phyloP scores from a whole-genome alignment of 129 eudicot genomes.

The Dittrichia graveolens region DNA sequence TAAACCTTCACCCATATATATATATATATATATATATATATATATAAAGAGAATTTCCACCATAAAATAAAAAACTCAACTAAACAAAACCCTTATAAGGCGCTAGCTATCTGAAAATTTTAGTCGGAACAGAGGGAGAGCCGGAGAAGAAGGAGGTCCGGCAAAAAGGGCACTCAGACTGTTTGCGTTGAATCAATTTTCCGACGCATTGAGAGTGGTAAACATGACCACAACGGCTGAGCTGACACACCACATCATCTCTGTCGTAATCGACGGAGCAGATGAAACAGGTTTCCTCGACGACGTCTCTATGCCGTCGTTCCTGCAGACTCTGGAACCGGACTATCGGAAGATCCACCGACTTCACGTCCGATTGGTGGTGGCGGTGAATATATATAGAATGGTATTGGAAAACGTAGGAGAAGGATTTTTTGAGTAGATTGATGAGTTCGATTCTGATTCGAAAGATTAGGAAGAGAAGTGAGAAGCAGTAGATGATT shows the following conservation, averaged over 20 bases:
- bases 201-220: constrained; percentile 24
- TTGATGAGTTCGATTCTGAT: neutral
- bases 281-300: constrained; percentile 26
- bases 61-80: too few species aligned
- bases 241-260: constrained; percentile 25
- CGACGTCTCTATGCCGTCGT: constrained; percentile 5
- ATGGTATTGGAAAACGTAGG: constrained; percentile 9
- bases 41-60: too few species aligned
- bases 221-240: constrained; percentile 28
- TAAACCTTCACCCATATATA: too few species aligned
- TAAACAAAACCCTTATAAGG: too few species aligned
- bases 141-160: constrained; percentile 25
- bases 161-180: constrained; percentile 9
- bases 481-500: neutral
- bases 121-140: neutral
- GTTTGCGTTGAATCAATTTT: constrained; percentile 8
- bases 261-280: constrained; percentile 8
- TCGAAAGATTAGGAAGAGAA: constrained; percentile 13
- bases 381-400: neutral
- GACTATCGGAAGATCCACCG: constrained; percentile 31
- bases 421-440: constrained; percentile 2
- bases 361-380: neutral
- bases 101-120: neutral
- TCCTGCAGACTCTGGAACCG: constrained; percentile 28
- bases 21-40: too few species aligned